Conservation (phyloP, 345 rosid species). For the Physaria fendleri region DNA sequence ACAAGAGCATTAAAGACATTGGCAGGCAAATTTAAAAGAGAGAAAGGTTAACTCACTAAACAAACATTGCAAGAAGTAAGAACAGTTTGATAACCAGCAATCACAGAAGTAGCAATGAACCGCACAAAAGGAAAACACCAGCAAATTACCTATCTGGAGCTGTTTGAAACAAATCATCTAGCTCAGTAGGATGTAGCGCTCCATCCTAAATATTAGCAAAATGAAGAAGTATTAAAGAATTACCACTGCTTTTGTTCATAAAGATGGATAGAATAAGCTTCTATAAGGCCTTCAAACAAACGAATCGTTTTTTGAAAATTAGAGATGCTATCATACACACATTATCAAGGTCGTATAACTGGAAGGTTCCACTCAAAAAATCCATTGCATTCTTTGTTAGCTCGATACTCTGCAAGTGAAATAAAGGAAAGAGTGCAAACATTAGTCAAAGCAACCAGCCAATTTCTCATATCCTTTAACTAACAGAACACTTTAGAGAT, state of each 20-base stretch:
- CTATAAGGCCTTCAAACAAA: too few relatives aligned
- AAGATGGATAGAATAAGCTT: too few relatives aligned
- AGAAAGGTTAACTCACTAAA: conserved; percentile 10
- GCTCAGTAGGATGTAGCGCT: conserved; percentile 51
- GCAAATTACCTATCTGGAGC: conserved; percentile 65
- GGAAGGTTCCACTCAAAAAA: conserved; percentile 60
- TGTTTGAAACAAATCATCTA: conserved; percentile 66
- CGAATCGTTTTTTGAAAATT: background rate
- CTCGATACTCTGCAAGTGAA: conserved; percentile 60
- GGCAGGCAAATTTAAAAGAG: background rate
- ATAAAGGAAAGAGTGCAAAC: background rate
- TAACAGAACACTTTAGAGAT: conserved; percentile 5
- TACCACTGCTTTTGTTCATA: too few relatives aligned
- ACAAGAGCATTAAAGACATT: background rate
- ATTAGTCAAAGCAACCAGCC: background rate
- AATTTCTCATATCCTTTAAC: background rate
- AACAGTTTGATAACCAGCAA: conserved; percentile 1
- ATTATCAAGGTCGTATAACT: conserved; percentile 58
- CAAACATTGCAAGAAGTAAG: conserved; percentile 4
- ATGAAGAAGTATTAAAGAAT: conserved; percentile 13
- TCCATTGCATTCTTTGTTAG: conserved; percentile 52
- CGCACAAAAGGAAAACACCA: background rate
- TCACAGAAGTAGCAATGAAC: background rate
- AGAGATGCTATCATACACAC: conserved; percentile 38
- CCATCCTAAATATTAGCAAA: conserved; percentile 54